These are phyloP conservation scores for Setaria viridis DNA, from an alignment of 202 grass and related monocot species.

Conservation along the genomic window DNA sequence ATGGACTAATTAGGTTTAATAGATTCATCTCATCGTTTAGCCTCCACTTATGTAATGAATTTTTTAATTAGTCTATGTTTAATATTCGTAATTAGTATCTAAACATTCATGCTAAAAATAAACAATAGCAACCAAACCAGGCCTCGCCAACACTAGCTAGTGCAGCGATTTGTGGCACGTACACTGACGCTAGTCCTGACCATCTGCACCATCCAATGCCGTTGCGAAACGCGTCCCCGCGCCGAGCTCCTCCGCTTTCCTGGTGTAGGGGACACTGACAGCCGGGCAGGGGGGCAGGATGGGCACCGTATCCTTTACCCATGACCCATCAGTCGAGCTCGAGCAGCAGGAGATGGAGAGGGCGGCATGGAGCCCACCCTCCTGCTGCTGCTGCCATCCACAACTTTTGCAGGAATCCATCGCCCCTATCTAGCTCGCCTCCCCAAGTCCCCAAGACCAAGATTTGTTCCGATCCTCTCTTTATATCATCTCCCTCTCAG, in stretches of 20 bases:
- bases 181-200: too few species aligned
- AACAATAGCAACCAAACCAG: too few species aligned
- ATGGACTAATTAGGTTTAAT: too few species aligned
- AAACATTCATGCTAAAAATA: too few species aligned
- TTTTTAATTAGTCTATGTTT: too few species aligned
- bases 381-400: background rate
- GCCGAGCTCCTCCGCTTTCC: background rate
- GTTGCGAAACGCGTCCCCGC: background rate
- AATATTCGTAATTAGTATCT: too few species aligned
- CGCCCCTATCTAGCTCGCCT: background rate
- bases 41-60: too few species aligned
- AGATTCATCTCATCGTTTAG: too few species aligned
- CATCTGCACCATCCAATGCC: background rate
- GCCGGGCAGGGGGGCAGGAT: background rate
- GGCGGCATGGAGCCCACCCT: constrained; percentile 15
- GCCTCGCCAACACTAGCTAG: too few species aligned
- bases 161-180: too few species aligned
- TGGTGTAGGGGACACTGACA: background rate
- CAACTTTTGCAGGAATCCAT: background rate
- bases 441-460: too few species aligned
- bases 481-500: background rate
- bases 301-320: background rate
- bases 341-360: background rate
- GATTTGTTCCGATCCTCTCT: constrained; percentile 13
- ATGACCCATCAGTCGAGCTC: background rate